Base-by-base conservation (phyloP, 306 rosid genomes). In the Trichosanthes cucumerina region DNA sequence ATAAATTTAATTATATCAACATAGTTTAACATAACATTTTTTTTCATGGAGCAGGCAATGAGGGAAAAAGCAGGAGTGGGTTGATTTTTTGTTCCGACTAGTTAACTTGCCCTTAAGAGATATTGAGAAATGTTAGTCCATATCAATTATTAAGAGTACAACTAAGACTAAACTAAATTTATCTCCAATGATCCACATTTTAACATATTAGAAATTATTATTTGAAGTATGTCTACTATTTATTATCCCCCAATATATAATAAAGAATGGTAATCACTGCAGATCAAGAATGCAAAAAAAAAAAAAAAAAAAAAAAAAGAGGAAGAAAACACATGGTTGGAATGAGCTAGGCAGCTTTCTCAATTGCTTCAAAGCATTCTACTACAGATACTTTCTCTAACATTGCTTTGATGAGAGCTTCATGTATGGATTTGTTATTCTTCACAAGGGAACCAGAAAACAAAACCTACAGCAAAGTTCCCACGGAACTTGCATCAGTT, bases 291-390 rank as follows among this genome's bases (percentile, higher is more conserved):
- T 19, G 1, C 53, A 4, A 28, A 60, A 13, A 9, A 65, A 8
- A 1, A 64, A 11, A 0, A n/a, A 9, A 12, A 23, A 4, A 11
- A 69, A 28, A 28, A 28, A 28, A 28, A 28, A 28, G 0, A 34
- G 3, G n/a, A n/a, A n/a, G n/a, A n/a, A n/a, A n/a, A n/a, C n/a
- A n/a, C n/a, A n/a, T n/a, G n/a, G 75, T 69, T 69, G 4, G 33
- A 69, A 69, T 43, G 7, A 77, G 49, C 79, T 89, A 90, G 11
- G 91, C 84, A 63, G 91, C 84, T 24, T 72, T 87, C 87, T 95
- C 97, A 47, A 95, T 91, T 31, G 97, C 87, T 83, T 91, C 88
- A 68, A 91, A 91, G 87, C 98, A 92, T 72, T 95, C 90, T 57
- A 92, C 34, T 26, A 92, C 91, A 21, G 88, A 87, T 78, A 90